Percentiles rank a stretch among this genome's conserved stretches.
phyloP scores from a whole-genome alignment of 768 basidiomycete genomes.

The Mycena belliarum region DNA sequence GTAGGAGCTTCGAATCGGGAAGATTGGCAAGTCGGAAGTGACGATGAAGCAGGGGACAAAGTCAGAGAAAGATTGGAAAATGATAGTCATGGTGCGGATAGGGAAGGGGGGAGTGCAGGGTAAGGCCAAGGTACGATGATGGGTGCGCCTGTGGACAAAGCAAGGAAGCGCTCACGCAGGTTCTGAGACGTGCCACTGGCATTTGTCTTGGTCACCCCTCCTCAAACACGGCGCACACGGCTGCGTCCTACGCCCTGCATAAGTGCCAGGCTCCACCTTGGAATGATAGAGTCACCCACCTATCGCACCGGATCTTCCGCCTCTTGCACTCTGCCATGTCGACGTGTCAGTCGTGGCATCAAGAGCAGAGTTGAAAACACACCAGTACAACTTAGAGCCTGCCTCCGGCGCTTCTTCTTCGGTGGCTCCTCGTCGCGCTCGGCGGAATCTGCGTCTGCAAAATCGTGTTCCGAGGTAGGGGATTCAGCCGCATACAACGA shows the following conservation, averaged over 20 bases:
- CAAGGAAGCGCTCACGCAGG: constrained; percentile 57
- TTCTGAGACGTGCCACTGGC: constrained; percentile 83
- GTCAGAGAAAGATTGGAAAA: too few relatives aligned
- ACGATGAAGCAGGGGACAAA: not conserved
- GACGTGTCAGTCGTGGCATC: not conserved
- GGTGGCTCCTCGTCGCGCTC: constrained; percentile 42
- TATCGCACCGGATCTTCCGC: constrained; percentile 88
- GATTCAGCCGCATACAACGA: constrained; percentile 27
- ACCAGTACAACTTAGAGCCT: constrained; percentile 87
- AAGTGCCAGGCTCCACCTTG: not conserved
- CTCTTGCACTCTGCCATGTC: constrained; percentile 74
- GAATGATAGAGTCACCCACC: too few relatives aligned
- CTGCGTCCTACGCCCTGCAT: constrained; percentile 53
- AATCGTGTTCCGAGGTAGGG: constrained; percentile 34
- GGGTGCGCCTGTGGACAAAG: not conserved
- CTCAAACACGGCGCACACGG: constrained; percentile 82
- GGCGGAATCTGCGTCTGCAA: constrained; percentile 50
- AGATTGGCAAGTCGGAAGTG: too few relatives aligned
- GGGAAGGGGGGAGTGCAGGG: too few relatives aligned
- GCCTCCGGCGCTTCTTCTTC: constrained; percentile 84
- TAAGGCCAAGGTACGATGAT: too few relatives aligned
- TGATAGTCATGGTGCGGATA: too few relatives aligned
- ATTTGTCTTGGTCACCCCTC: constrained; percentile 77
- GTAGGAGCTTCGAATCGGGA: not conserved
- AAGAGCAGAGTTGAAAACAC: constrained; percentile 13